Evolutionary conservation across 176 grass and related monocot species (phyloP).

Genomic region (Triticum urartu): DNA sequence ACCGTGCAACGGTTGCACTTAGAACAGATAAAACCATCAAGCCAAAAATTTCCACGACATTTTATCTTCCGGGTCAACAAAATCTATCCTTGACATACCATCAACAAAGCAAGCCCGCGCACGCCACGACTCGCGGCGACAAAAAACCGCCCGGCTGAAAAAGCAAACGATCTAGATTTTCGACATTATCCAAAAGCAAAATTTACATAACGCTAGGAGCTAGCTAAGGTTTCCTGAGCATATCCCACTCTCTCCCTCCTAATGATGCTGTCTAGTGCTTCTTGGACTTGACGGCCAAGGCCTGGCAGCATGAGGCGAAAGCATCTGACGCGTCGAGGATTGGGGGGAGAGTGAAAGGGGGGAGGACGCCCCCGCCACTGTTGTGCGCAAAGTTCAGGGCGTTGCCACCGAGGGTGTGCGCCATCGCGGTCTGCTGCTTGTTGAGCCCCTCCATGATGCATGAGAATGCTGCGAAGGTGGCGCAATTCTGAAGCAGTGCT

Average conservation of each 20-base stretch:
- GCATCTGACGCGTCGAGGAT: conserved; percentile 56
- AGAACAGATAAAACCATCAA: neutral
- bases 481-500: conserved; percentile 69
- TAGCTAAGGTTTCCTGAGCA: conserved; percentile 22
- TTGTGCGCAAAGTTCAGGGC: neutral
- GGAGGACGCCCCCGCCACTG: conserved; percentile 41
- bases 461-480: conserved; percentile 89
- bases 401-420: conserved; percentile 4
- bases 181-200: conserved; percentile 21
- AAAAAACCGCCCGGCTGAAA: neutral
- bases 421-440: conserved; percentile 82
- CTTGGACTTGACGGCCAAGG: conserved; percentile 54
- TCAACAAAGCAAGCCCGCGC: neutral
- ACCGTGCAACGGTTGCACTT: neutral
- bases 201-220: conserved; percentile 21
- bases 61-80: neutral
- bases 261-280: conserved; percentile 30
- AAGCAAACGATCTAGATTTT: conserved; percentile 1
- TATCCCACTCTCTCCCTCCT: neutral
- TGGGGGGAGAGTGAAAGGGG: conserved; percentile 76
- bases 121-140: neutral
- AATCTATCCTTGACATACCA: neutral
- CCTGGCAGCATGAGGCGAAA: conserved; percentile 67
- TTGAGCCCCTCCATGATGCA: conserved; percentile 94
- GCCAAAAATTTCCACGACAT: neutral